Base-by-base conservation (phyloP, 495 filamentous ascomycete species). In the Sordaria brevicollis region DNA sequence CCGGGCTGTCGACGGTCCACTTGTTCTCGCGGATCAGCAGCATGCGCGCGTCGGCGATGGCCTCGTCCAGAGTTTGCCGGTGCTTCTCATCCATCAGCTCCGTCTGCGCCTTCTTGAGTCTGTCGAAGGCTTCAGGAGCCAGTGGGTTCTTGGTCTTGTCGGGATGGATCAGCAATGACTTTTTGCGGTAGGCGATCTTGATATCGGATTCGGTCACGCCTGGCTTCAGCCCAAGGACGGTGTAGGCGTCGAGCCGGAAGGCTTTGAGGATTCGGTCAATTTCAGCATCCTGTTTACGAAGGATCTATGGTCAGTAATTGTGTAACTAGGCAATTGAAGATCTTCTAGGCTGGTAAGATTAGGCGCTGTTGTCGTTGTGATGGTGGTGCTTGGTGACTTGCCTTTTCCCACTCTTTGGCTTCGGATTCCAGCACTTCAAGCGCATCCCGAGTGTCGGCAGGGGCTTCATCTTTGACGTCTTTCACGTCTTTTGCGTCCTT, bases 141-240 rank as follows among this genome's bases (percentile, higher is more conserved):
- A 83, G 85, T 1, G 92, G 92, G 79, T 99, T 98, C 73, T 88
- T 89, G 67, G 96, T 97, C 81, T 98, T 98, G 82, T 99, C 95
- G 11, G 95, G 95, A 83, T 99, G 95, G 83, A 99, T 98, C 6
- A 99, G 88, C 36, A 99, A 89, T 17, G 95, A 99, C 78, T 97
- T 98, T 74, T 90, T 93, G 81, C 95, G 93, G 84, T 97, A 99
- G 78, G 86, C 84, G 71, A 89, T 81, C 81, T 97, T 98, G 84
- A 99, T 98, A 82, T 98, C 96, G 68, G 92, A 93, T 74, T 97
- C 95, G 31, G 95, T 88, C 37, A 97, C 92, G 76, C 95, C 95
- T 7, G 95, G 95, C 80, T 96, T 93, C 69, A 99, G 90, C 80
- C 96, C 95, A 33, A 99, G 91, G 69, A 98, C 92, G 57, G 93